These are phyloP conservation scores for Chaetoceros muelleri DNA, from an alignment of 108 stramenopile genomes.

Conservation along the genomic window DNA sequence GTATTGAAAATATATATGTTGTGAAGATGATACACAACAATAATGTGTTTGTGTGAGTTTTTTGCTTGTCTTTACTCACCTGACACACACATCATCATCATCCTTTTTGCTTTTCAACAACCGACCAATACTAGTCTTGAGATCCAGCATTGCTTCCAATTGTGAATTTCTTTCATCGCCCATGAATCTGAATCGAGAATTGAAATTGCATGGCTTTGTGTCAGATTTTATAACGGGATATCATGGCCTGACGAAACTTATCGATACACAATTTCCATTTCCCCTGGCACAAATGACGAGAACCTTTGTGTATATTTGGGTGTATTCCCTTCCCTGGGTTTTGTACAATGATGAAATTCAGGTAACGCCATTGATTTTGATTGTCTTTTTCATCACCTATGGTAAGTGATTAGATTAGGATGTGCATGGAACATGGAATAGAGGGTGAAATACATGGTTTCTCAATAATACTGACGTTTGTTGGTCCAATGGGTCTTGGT, in stretches of 20 bases:
- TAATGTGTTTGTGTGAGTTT: slow-evolving; percentile 9
- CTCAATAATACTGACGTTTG: neutral
- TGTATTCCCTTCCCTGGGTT: slow-evolving; percentile 12
- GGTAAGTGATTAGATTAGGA: slow-evolving; percentile 11
- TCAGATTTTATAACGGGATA: slow-evolving; percentile 22
- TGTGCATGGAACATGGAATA: no score
- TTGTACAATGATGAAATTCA: neutral
- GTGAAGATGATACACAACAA: neutral
- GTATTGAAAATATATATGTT: neutral
- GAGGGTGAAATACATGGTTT: neutral
- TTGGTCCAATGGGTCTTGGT: neutral
- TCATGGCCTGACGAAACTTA: slow-evolving; percentile 16
- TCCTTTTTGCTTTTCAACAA: slow-evolving; percentile 12
- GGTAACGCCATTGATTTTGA: slow-evolving; percentile 9
- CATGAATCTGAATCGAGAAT: slow-evolving; percentile 12
- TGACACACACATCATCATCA: slow-evolving; percentile 1
- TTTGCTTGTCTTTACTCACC: neutral
- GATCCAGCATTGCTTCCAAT: slow-evolving; percentile 19
- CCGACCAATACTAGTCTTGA: slow-evolving; percentile 12
- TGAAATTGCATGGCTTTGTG: slow-evolving; percentile 13
- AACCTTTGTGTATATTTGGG: slow-evolving; percentile 17
- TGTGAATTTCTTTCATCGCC: slow-evolving; percentile 7
- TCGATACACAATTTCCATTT: slow-evolving; percentile 22
- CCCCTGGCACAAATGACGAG: slow-evolving; percentile 25
- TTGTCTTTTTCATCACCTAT: slow-evolving; percentile 49